Base-by-base conservation (phyloP, 306 rosid species). In the Myrica gale region DNA sequence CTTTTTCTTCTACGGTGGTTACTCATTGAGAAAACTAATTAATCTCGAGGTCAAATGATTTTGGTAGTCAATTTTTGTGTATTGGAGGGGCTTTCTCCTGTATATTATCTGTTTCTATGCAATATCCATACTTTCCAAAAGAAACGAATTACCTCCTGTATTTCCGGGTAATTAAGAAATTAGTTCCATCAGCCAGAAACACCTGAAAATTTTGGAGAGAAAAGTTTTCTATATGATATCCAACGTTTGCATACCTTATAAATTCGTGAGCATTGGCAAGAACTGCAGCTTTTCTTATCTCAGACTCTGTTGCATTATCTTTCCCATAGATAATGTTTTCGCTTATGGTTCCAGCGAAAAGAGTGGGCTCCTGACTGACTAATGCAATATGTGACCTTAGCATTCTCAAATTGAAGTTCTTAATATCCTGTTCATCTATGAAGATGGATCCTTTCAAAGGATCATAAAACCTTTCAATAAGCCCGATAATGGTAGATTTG, bases 221-320 rank as follows among this genome's bases (percentile, higher is more conserved):
- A 76, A 0, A 5, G 8, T 13, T 68, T 69, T 26, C 7, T 23
- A 6, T 7, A 39, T 26, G 3, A 76, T 43, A 26, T 20, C 9
- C 50, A 9, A 16, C 41, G 70, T 42, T 73, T 13, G 53, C 83
- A 0, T 88, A 91, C 98, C 98, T 87, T 85, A 87, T 81, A 79
- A 94, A 94, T 72, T 94, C 98, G 66, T 92, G 98, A 79, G 98
- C 97, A 82, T 92, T 92, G 57, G 98, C 98, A 48, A 84, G 83
- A 80, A 86, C 67, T 46, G 97, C 97, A 75, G 95, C 98, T 73
- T 80, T 85, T 86, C 84, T 85, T 32, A 94, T 89, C 90, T 94
- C 97, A 16, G 96, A 80, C 82, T 91, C 95, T 45, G 88, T 80
- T 8, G 95, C 84, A 1, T 89, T 81, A 66, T 78, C 91, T 81